Evolutionary conservation across 2,329 filamentous ascomycete genomes (phyloP).

Genomic region (Thelonectria blattea): DNA sequence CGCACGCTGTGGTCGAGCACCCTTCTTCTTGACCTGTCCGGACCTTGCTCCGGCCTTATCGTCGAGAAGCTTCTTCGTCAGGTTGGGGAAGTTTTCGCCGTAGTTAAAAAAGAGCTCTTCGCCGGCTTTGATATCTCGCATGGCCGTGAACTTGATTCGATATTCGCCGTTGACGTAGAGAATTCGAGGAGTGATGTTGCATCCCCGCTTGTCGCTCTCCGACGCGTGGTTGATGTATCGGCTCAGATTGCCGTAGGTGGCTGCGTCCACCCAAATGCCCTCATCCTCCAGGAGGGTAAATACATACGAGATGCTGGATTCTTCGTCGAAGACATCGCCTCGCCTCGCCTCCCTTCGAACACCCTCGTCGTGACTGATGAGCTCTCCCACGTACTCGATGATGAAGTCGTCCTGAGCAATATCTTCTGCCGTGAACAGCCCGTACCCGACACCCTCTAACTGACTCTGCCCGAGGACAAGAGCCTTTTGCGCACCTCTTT

Average conservation of each 20-base stretch:
- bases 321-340: constrained; percentile 65
- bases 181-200: constrained; percentile 69
- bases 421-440: constrained; percentile 73
- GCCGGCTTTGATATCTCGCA: constrained; percentile 69
- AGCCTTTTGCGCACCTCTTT: constrained; percentile 69
- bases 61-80: constrained; percentile 54
- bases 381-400: constrained; percentile 81
- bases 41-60: constrained; percentile 44
- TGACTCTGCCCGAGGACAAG: constrained; percentile 74
- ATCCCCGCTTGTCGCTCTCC: constrained; percentile 56
- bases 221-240: constrained; percentile 84
- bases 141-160: constrained; percentile 76
- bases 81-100: constrained; percentile 69
- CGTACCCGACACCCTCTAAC: constrained; percentile 73
- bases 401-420: constrained; percentile 74
- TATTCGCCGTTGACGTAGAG: constrained; percentile 77
- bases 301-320: constrained; percentile 68
- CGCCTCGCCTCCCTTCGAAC: constrained; percentile 69
- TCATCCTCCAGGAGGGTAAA: constrained; percentile 66
- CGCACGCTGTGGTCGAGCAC: constrained; percentile 26
- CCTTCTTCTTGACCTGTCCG: constrained; percentile 37
- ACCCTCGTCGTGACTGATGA: constrained; percentile 73
- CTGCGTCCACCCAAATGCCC: constrained; percentile 74
- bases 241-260: constrained; percentile 78
- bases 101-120: constrained; percentile 87